Evolutionary conservation across 2,329 filamentous ascomycete genomes (phyloP).

Genomic region (Diaporthe citrichinensis): DNA sequence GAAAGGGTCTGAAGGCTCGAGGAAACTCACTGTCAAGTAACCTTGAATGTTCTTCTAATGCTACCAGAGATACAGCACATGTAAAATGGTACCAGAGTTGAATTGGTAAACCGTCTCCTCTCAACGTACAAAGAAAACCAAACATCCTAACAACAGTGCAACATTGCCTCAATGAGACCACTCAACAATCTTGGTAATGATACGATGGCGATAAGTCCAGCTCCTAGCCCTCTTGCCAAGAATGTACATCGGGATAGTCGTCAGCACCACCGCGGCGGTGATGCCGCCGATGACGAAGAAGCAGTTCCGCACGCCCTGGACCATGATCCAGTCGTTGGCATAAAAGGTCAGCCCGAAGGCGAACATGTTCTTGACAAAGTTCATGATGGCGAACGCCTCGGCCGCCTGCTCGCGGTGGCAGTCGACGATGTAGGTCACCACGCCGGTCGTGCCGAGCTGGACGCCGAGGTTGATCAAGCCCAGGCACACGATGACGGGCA

Average conservation of each 20-base stretch:
- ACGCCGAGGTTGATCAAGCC: constrained; percentile 52
- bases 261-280: constrained; percentile 49
- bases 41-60: background rate
- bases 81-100: background rate
- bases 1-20: background rate
- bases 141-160: background rate
- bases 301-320: constrained; percentile 53
- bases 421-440: constrained; percentile 56
- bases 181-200: constrained; percentile 40
- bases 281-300: constrained; percentile 56
- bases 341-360: constrained; percentile 57
- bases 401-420: constrained; percentile 55
- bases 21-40: background rate
- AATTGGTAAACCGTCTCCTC: background rate
- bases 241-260: constrained; percentile 51
- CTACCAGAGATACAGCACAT: background rate
- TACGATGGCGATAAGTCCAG: constrained; percentile 39
- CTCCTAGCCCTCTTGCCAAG: constrained; percentile 45
- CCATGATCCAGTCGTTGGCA: constrained; percentile 55
- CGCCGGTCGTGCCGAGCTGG: constrained; percentile 54
- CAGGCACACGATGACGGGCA: constrained; percentile 53
- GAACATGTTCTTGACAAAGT: constrained; percentile 56
- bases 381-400: constrained; percentile 56
- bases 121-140: background rate
- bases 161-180: background rate